Conservation (phyloP, 2,329 filamentous ascomycete species). For the Botrytis medusae region DNA sequence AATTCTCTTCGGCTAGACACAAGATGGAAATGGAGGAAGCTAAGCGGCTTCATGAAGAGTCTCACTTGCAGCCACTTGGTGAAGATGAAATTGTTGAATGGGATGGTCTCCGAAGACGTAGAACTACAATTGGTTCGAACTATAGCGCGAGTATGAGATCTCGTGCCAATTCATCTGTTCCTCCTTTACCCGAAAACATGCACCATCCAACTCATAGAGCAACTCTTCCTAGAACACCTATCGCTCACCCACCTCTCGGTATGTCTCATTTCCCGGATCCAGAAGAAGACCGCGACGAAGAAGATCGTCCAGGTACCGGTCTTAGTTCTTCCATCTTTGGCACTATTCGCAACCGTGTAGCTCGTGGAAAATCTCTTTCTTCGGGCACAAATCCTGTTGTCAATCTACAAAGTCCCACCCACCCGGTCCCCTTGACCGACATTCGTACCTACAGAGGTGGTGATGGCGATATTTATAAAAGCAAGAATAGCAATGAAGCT, state of each 20-base stretch:
- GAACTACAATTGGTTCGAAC: constrained; percentile 49
- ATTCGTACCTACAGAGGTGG: constrained; percentile 49
- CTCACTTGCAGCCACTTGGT: constrained; percentile 69
- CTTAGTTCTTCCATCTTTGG: constrained; percentile 58
- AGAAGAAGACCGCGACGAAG: constrained; percentile 56
- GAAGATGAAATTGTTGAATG: constrained; percentile 81
- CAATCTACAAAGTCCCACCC: constrained; percentile 55
- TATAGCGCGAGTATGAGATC: constrained; percentile 38
- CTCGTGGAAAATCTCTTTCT: constrained; percentile 26
- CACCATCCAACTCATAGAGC: constrained; percentile 25
- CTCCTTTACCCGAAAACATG: constrained; percentile 34
- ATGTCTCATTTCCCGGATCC: constrained; percentile 81
- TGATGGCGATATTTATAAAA: constrained; percentile 34
- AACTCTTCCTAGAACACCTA: constrained; percentile 36
- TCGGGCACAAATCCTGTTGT: constrained; percentile 27
- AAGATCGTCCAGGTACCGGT: constrained; percentile 47
- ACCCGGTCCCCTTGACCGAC: constrained; percentile 62
- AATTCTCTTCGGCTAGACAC: constrained; percentile 72
- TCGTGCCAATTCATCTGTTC: constrained; percentile 36
- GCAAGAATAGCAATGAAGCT: constrained; percentile 42
- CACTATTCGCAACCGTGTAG: constrained; percentile 51
- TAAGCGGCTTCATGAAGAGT: constrained; percentile 76
- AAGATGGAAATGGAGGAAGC: constrained; percentile 80
- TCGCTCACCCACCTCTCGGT: constrained; percentile 72
- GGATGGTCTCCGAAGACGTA: constrained; percentile 81